Evolutionary conservation across 1,284 basidiomycete species (phyloP), one percentile per base, ranked within the genome.

Genomic region (Schizophyllum commune): DNA sequence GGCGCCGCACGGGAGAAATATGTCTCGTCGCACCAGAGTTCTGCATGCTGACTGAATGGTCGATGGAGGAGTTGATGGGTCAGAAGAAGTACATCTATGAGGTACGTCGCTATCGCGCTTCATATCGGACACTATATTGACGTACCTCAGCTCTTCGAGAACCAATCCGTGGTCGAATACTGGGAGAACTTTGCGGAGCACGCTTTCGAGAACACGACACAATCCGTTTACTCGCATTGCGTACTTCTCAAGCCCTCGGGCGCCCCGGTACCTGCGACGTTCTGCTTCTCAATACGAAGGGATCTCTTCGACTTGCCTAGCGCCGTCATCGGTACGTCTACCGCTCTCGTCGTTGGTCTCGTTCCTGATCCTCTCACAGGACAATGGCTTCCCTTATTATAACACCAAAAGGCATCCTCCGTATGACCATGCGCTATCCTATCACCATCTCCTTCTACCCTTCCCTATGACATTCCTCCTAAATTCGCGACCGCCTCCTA

Each of bases 1-100:
- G 96, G 96, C 87, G 96, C 33, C 82, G 96, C 57, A 99, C 97
- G 17, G 96, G 96, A 70, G 97, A 99, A 77, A 94, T 99, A 51
- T 96, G 94, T 70, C 86, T 97, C 54, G 96, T 96, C 55, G 95
- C 96, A 0, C 91, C 94, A 1, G 96, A 99, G 75, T 99, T 99
- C 71, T 94, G 91, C 73, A 90, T 94, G 82, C 80, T 99, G 63
- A 95, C 94, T 2, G 92, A 91, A 67, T 94, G 92, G 90, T 84
- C 85, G 17, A 83, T 89, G 72, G 88, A 91, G 62, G 93, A 97
- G 65, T 79, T 98, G 33, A 74, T 94, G 19, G 85, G 86, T 11
- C 83, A 82, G 65, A 82, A 86, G 71, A 94, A 91, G 69, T 96
- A 89, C 75, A 93, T 97, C 66, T 97, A 95, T 75, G 92, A 96